Evolutionary conservation across 1,284 basidiomycete species (phyloP).

Genomic region (Boletus semigastroideus): DNA sequence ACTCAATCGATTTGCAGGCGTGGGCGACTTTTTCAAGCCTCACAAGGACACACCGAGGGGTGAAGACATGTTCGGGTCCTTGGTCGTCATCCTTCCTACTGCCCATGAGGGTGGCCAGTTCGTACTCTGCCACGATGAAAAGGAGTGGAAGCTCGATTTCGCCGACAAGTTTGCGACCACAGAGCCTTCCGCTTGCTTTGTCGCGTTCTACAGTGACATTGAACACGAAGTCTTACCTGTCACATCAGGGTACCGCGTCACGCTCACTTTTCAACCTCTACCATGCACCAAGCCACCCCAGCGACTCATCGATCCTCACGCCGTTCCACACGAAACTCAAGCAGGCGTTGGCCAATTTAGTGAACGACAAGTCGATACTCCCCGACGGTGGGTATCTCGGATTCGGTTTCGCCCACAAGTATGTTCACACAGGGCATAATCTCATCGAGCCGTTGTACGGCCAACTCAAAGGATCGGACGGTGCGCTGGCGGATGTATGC

Average conservation of each 20-base stretch:
- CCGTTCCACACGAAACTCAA: not conserved
- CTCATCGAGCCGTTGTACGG: not conserved
- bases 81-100: conserved; percentile 41
- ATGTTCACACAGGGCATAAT: not conserved
- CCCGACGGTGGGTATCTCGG: not conserved
- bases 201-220: conserved; percentile 40
- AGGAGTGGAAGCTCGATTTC: conserved; percentile 33
- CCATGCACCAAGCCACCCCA: conserved; percentile 7
- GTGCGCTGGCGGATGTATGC: conserved; percentile 35
- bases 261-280: conserved; percentile 42
- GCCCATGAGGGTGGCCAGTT: conserved; percentile 39
- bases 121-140: conserved; percentile 31
- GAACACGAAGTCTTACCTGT: conserved; percentile 42
- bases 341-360: conserved; percentile 32
- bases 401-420: conserved; percentile 1
- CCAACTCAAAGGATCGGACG: conserved; percentile 30
- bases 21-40: conserved; percentile 22
- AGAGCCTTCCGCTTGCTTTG: conserved; percentile 24
- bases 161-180: conserved; percentile 1
- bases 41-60: conserved; percentile 35
- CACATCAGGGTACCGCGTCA: not conserved
- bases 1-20: too few species aligned
- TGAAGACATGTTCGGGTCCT: too few species aligned
- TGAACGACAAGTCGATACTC: conserved; percentile 6
- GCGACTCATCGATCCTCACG: too few species aligned